Conservation (phyloP, 345 rosid genomes). For the Pistacia integerrima region DNA sequence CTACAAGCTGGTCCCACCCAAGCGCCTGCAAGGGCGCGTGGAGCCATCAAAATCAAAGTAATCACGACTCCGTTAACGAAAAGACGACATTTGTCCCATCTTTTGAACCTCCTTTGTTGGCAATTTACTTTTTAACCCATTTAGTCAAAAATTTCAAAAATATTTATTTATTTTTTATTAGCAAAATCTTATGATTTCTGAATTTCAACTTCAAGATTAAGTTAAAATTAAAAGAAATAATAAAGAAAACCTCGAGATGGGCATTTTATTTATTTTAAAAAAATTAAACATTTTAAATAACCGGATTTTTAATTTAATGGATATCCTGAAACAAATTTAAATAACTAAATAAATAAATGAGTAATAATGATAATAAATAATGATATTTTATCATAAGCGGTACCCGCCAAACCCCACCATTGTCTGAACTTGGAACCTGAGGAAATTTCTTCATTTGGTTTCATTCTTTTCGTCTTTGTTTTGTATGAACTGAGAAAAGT, state of each 20-base stretch:
- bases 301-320: too few relatives aligned
- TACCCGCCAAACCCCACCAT: conserved; percentile 32
- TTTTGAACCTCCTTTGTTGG: background rate
- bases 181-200: too few relatives aligned
- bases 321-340: too few relatives aligned
- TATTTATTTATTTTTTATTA: too few relatives aligned
- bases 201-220: too few relatives aligned
- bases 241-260: too few relatives aligned
- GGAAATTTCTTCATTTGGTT: conserved; percentile 30
- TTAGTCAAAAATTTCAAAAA: too few relatives aligned
- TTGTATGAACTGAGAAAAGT: background rate
- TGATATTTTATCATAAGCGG: background rate
- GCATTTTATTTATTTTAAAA: too few relatives aligned
- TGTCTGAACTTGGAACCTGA: conserved; percentile 20
- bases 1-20: conserved; percentile 7
- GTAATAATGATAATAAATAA: background rate
- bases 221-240: too few relatives aligned
- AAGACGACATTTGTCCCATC: conserved; percentile 25
- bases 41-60: conserved; percentile 7
- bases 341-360: too few relatives aligned
- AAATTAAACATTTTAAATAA: too few relatives aligned
- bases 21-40: conserved; percentile 22
- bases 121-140: background rate
- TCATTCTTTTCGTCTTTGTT: conserved; percentile 1
- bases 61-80: conserved; percentile 3